phyloP scores from a whole-genome alignment of 1,284 basidiomycete species.

The Jaminaea rosea region DNA sequence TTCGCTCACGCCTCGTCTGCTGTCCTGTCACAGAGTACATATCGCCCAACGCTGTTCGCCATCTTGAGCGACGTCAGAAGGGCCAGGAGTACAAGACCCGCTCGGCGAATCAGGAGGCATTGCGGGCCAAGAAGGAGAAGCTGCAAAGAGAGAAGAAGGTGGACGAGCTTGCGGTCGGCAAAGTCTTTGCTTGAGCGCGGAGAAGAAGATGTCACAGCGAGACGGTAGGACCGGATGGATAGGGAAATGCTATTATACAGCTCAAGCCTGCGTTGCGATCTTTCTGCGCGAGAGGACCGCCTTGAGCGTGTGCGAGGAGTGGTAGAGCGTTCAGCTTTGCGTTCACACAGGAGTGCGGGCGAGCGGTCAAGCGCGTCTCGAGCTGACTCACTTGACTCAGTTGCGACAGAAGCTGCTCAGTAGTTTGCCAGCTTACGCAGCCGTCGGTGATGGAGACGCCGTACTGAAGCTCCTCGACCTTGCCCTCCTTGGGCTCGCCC shows the following conservation, averaged over 20 bases:
- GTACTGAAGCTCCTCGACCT: constrained; percentile 35
- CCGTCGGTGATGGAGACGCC: constrained; percentile 51
- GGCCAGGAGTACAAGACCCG: constrained; percentile 71
- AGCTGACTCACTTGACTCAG: too few species aligned
- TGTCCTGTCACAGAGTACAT: constrained; percentile 64
- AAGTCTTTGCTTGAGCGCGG: constrained; percentile 65
- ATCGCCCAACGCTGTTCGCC: constrained; percentile 73
- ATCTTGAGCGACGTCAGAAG: constrained; percentile 61
- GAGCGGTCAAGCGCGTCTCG: too few species aligned
- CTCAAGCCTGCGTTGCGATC: too few species aligned
- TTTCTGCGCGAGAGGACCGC: too few species aligned
- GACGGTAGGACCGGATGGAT: too few species aligned
- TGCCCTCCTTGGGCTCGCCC: constrained; percentile 43
- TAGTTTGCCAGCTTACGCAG: constrained; percentile 83
- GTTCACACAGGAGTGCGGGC: too few species aligned
- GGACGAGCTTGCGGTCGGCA: constrained; percentile 71
- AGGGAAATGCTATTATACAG: too few species aligned
- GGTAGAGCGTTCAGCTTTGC: too few species aligned
- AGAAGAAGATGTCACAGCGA: background rate
- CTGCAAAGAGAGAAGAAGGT: constrained; percentile 59
- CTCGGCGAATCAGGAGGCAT: constrained; percentile 67
- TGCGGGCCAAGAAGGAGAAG: constrained; percentile 59
- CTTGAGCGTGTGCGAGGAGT: too few species aligned
- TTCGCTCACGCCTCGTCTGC: background rate
- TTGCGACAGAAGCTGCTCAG: constrained; percentile 49